phyloP scores from a whole-genome alignment of 345 rosid species.

The Luvunga scandens region DNA sequence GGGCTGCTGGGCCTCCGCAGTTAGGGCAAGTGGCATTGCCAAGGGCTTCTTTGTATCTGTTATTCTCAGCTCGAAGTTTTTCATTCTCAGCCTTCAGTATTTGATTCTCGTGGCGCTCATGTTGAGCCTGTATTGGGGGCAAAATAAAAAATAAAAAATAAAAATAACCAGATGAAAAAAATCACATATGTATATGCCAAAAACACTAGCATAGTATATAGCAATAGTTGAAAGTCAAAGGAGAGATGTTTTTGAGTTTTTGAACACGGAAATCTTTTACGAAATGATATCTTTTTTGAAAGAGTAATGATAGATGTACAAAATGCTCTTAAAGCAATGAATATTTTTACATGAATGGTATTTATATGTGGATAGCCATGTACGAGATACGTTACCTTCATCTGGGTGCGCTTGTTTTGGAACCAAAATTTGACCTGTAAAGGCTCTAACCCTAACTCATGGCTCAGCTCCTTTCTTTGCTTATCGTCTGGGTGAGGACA shows the following conservation, averaged over 20 bases:
- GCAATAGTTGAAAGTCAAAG: background rate
- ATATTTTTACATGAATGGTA: background rate
- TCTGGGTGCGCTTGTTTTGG: conserved; percentile 96
- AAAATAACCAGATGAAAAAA: no score
- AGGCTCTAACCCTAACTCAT: conserved; percentile 74
- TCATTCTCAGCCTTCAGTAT: conserved; percentile 81
- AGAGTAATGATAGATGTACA: no score
- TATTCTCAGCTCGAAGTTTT: conserved; percentile 78
- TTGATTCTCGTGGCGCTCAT: conserved; percentile 79
- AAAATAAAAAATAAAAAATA: no score
- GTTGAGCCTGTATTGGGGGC: conserved; percentile 59
- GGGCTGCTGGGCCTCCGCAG: conserved; percentile 83
- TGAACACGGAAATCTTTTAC: background rate
- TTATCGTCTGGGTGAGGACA: conserved; percentile 96
- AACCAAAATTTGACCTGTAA: conserved; percentile 97
- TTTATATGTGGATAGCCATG: no score
- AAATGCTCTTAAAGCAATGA: background rate
- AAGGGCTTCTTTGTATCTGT: conserved; percentile 76
- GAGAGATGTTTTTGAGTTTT: background rate
- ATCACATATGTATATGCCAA: no score
- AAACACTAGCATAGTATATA: background rate
- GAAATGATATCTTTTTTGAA: background rate
- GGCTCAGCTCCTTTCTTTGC: conserved; percentile 86
- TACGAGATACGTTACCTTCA: conserved; percentile 56
- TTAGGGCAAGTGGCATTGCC: conserved; percentile 74